Base-by-base conservation (phyloP, 2,329 filamentous ascomycete genomes). In the Cladosporium colombiae region DNA sequence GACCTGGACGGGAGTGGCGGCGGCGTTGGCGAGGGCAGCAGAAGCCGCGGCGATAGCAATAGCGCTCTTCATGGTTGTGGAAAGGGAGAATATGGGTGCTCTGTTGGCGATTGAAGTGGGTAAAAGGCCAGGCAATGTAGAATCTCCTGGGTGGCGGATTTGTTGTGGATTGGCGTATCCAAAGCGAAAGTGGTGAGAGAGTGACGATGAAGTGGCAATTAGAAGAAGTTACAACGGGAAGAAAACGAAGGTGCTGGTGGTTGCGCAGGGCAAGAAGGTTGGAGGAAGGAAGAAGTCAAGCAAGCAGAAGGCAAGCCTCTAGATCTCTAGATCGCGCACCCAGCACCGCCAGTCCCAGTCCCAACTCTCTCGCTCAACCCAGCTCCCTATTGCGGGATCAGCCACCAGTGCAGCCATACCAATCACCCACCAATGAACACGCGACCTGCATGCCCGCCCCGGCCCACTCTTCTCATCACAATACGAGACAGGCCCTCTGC, bases 21-120 rank as follows among this genome's bases (percentile, higher is more conserved):
- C 84, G 65, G 82, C 78, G 64, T 78, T 79, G 63, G 79, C 79
- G 49, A 82, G 77, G 59, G 80, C 79, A 70, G 83, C 77, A 65
- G 81, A 76, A 62, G 82, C 76, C 66, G 81, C 81, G 69, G 82
- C 71, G 65, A 84, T 74, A 57, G 79, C 77, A 66, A 81, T 74
- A 61, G 77, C 74, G 66, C 77, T 78, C 82, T 87, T 88, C 86
- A 88, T 88, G 67, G 33, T 61, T 16, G 61, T 31, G 23, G 44
- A 21, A 58, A 46, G n/a, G 64, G 56, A 62, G 59, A 67, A 62
- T 50, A 60, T 64, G 59, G 59, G 65, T 60, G 49, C 52, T 55
- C 52, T 55, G 52, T 55, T 55, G 52, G 52, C 52, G 52, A 55
- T 55, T 55, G 52, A 29, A 53, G 50, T n/a, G 50, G 40, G n/a